Evolutionary conservation across 768 basidiomycete species (phyloP).

Genomic region (Rhizopogon vesiculosus): DNA sequence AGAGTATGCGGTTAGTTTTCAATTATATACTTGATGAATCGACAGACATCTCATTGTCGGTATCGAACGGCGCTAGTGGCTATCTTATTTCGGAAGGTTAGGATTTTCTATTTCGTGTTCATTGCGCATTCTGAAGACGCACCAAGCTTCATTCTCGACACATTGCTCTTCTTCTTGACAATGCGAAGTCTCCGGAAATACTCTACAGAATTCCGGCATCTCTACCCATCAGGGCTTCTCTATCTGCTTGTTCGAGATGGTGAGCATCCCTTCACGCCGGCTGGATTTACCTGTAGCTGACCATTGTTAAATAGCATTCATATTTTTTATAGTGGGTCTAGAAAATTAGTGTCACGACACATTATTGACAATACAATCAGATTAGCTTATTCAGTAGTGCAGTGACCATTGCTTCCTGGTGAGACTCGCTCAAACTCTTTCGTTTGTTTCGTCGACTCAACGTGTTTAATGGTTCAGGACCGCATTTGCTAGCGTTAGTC

Average conservation of each 20-base stretch:
- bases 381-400: slow-evolving; percentile 1
- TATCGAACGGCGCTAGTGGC: slow-evolving; percentile 2
- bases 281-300: not conserved
- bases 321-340: slow-evolving; percentile 2
- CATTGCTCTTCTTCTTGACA: slow-evolving; percentile 1
- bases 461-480: not conserved
- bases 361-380: not conserved
- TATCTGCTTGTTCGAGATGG: slow-evolving; percentile 20
- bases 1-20: not conserved
- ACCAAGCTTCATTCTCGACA: slow-evolving; percentile 14
- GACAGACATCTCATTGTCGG: not conserved
- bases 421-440: not conserved
- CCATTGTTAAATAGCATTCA: not conserved
- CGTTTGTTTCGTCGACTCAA: not conserved
- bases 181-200: slow-evolving; percentile 2
- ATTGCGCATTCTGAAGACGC: not conserved
- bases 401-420: slow-evolving; percentile 2
- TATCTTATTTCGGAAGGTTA: slow-evolving; percentile 4
- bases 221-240: slow-evolving; percentile 8
- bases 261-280: slow-evolving; percentile 1
- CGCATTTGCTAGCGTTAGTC: not conserved
- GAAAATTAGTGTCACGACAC: too few relatives aligned
- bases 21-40: not conserved
- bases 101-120: not conserved
- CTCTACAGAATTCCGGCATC: not conserved